A percentile compares a stretch with the other conserved stretches of the same genome.
phyloP scores from a whole-genome alignment of 805 yeast species.

The Pichia californica region DNA sequence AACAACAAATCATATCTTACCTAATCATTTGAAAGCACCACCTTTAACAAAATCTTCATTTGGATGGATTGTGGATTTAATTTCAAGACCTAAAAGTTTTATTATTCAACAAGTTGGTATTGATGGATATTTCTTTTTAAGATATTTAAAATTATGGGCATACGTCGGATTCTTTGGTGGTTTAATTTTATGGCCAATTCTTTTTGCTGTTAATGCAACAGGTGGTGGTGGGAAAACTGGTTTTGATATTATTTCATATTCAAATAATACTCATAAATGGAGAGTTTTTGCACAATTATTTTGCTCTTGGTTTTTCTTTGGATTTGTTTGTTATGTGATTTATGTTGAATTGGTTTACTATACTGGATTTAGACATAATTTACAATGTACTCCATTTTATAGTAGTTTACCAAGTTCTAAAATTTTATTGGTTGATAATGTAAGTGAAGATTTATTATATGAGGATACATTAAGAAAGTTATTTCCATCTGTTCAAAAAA shows the following conservation, averaged over 20 bases:
- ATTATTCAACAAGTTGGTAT: slow-evolving; percentile 63
- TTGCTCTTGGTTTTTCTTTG: slow-evolving; percentile 68
- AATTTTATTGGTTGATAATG: slow-evolving; percentile 66
- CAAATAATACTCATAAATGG: slow-evolving; percentile 58
- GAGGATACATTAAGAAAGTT: slow-evolving; percentile 47
- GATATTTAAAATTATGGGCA: slow-evolving; percentile 55
- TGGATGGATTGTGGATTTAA: slow-evolving; percentile 48
- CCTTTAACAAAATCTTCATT: slow-evolving; percentile 39
- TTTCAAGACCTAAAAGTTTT: slow-evolving; percentile 52
- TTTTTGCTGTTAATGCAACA: slow-evolving; percentile 70
- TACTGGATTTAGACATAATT: slow-evolving; percentile 62
- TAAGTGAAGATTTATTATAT: slow-evolving; percentile 40
- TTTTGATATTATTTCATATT: slow-evolving; percentile 56
- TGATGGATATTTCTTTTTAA: slow-evolving; percentile 71
- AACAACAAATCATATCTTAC: slow-evolving; percentile 37
- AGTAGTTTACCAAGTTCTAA: slow-evolving; percentile 64
- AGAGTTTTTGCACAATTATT: slow-evolving; percentile 71
- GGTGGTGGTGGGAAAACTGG: slow-evolving; percentile 52
- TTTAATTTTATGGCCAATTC: slow-evolving; percentile 55
- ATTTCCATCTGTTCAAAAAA: slow-evolving; percentile 56
- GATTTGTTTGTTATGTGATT: slow-evolving; percentile 55
- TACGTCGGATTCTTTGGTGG: slow-evolving; percentile 48
- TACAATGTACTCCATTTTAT: slow-evolving; percentile 67
- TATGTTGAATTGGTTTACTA: slow-evolving; percentile 72
- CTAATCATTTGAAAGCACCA: slow-evolving; percentile 34